Evolutionary conservation across 2,329 filamentous ascomycete species (phyloP).

Genomic region (Piedraia hortae): DNA sequence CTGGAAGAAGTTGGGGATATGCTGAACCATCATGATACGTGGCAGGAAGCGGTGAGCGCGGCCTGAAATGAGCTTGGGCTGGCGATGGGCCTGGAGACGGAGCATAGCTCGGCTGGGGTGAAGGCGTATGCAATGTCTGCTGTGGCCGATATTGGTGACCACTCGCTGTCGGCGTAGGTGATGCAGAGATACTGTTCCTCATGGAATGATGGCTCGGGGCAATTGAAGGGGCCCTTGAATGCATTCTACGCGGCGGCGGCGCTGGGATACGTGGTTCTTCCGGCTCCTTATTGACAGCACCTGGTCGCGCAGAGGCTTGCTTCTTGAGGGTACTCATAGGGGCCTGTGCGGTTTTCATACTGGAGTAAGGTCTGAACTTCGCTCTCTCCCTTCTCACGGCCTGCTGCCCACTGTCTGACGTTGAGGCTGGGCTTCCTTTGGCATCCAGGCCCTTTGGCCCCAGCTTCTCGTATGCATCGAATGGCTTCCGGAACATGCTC

Average conservation of each 20-base stretch:
- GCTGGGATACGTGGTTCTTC: slow-evolving; percentile 9
- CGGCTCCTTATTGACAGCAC: slow-evolving; percentile 4
- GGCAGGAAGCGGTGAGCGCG: slow-evolving; percentile 17
- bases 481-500: slow-evolving; percentile 33
- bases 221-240: slow-evolving; percentile 5
- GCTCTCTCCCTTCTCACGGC: slow-evolving; percentile 11
- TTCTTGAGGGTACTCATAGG: slow-evolving; percentile 9
- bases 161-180: slow-evolving; percentile 14
- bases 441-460: slow-evolving; percentile 7
- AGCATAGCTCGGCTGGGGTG: slow-evolving; percentile 6
- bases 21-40: slow-evolving; percentile 12
- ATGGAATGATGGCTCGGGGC: slow-evolving; percentile 5
- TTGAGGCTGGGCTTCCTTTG: slow-evolving; percentile 8
- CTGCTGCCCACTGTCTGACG: slow-evolving; percentile 9
- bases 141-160: slow-evolving; percentile 5
- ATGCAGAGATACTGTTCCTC: slow-evolving; percentile 12
- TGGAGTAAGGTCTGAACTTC: slow-evolving; percentile 21
- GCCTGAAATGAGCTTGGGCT: slow-evolving; percentile 12
- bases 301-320: slow-evolving; percentile 2
- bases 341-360: slow-evolving; percentile 21
- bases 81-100: not conserved
- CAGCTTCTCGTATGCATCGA: slow-evolving; percentile 28
- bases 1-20: slow-evolving; percentile 9
- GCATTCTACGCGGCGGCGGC: slow-evolving; percentile 9
- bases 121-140: slow-evolving; percentile 9